phyloP scores from a whole-genome alignment of 2,329 filamentous ascomycete genomes.

The Nothopassalora personata region DNA sequence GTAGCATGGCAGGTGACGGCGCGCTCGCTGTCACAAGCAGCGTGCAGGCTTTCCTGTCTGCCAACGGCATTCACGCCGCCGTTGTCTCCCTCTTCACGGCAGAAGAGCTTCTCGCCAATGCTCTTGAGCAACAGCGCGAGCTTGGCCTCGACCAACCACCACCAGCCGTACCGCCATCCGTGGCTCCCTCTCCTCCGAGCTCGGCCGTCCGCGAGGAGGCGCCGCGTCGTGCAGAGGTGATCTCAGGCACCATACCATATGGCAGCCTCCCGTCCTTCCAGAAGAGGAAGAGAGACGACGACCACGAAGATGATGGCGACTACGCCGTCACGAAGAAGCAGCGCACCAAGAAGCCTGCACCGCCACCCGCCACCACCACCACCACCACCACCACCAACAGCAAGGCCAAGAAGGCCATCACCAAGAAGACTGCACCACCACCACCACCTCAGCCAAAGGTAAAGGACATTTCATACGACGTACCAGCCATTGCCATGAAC shows the following conservation, averaged over 20 bases:
- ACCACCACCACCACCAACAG: not conserved
- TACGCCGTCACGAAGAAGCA: not conserved
- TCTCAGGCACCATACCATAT: not conserved
- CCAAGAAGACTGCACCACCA: not conserved
- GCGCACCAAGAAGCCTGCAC: not conserved
- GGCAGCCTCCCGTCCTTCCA: not conserved
- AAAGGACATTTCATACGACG: not conserved
- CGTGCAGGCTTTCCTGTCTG: not conserved
- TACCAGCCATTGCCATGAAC: not conserved
- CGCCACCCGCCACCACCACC: not conserved
- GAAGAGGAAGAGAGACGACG: not conserved
- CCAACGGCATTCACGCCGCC: not conserved
- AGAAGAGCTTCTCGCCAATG: not conserved
- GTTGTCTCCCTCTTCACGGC: not conserved
- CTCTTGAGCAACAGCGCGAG: not conserved
- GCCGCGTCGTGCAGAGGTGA: not conserved
- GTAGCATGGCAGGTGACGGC: not conserved
- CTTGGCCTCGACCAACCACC: not conserved
- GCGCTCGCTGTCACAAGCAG: not conserved
- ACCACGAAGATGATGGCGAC: not conserved
- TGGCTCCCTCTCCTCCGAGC: not conserved
- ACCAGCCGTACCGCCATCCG: not conserved
- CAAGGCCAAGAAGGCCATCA: not conserved
- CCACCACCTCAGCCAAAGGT: not conserved
- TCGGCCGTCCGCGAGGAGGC: not conserved